Conservation (phyloP, 1,284 basidiomycete genomes). For the Exsudoporus floridanus region DNA sequence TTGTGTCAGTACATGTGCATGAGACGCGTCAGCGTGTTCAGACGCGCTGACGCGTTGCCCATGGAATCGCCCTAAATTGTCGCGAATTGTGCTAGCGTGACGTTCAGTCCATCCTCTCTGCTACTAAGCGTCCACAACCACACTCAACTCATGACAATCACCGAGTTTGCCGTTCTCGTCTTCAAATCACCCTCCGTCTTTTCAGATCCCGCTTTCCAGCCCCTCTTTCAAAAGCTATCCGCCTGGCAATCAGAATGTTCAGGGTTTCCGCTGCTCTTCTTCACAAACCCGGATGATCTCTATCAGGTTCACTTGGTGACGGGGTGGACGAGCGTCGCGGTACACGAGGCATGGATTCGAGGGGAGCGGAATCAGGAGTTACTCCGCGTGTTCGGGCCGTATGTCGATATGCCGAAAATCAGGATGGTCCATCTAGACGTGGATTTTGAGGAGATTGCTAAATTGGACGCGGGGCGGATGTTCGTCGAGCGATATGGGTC, state of each 20-base stretch:
- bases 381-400: constrained; percentile 31
- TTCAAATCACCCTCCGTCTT: constrained; percentile 29
- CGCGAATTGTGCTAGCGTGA: background rate
- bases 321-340: constrained; percentile 44
- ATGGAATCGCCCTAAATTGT: background rate
- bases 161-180: constrained; percentile 37
- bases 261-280: constrained; percentile 41
- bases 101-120: background rate
- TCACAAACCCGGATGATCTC: constrained; percentile 27
- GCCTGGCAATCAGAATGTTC: constrained; percentile 41
- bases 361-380: constrained; percentile 44
- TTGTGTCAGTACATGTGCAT: background rate
- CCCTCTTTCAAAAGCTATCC: constrained; percentile 30
- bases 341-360: constrained; percentile 44
- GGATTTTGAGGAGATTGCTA: constrained; percentile 36
- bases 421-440: constrained; percentile 43
- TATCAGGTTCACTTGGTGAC: constrained; percentile 41
- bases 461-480: constrained; percentile 7
- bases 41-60: constrained; percentile 8
- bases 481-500: constrained; percentile 10
- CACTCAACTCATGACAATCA: constrained; percentile 36
- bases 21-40: constrained; percentile 2
- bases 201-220: constrained; percentile 23
- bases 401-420: constrained; percentile 32
- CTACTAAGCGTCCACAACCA: background rate